Base-by-base conservation (phyloP, 1,284 basidiomycete species). In the Psilocybe mexicana region DNA sequence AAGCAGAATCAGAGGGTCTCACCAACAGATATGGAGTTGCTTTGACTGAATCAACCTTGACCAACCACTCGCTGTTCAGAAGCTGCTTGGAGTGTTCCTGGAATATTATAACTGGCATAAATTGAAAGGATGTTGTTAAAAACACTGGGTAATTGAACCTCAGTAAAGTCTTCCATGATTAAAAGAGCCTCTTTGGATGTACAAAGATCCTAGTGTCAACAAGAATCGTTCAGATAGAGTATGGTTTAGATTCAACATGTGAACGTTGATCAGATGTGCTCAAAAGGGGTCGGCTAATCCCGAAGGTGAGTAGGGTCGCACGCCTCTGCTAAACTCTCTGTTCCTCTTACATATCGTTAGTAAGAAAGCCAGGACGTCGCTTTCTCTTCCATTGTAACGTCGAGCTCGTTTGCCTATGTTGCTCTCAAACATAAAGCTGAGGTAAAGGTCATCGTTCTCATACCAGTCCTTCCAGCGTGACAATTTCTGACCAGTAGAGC, bases 11-110 rank as follows among this genome's bases (percentile, higher is more conserved):
- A 23, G 12, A 44, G 23, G 14, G 24, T 42, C 52, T 43, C 23
- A 91, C 90, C 66, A 90, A 72, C 59, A 92, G 79, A 72, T 90
- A 91, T 30, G 88, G 84, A 2, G 76, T 82, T 1, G 87, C 85
- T 6, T 73, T 81, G 43, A 74, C 73, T 51, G 75, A 74, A 65
- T 90, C 84, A 55, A 81, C 75, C 70, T 87, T 87, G 25, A 82
- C 82, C 12, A 92, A 76, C 89, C 90, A 92, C 70, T 90, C 87
- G 67, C 84, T 87, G 55, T 73, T 72, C 28, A 87, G 71, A 42
- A 92, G 77, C 33, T 73, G 67, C 56, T 82, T 82, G 30, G 78
- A 74, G 59, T 85, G 77, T 48, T 84, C 81, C 89, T 91, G 61
- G 33, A 30, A 42, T 45, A 57, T 55, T 47, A 45, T 58, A 33